These are phyloP conservation scores for Ensete ventricosum DNA, from an alignment of 176 grass and related monocot genomes.

Conservation along the genomic window DNA sequence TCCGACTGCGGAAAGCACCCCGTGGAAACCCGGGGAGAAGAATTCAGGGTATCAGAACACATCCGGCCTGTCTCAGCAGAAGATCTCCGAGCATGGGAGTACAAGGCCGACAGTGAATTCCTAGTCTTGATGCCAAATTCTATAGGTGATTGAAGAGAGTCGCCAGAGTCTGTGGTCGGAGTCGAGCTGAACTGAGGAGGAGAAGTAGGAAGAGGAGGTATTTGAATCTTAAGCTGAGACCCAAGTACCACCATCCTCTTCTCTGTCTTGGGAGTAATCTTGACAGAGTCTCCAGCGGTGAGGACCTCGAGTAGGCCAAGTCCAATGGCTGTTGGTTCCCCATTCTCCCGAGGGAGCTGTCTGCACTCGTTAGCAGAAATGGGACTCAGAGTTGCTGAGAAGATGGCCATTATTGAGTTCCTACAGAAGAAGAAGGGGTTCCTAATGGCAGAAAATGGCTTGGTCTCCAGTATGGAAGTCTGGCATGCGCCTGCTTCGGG, in stretches of 20 bases:
- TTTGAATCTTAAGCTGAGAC: conserved; percentile 33
- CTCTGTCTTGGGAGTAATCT: not conserved
- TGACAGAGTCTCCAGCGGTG: conserved; percentile 19
- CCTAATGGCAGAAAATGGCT: conserved; percentile 15
- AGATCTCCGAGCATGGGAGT: conserved; percentile 1
- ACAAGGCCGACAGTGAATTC: conserved; percentile 12
- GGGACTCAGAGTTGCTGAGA: not conserved
- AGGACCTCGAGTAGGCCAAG: conserved; percentile 49
- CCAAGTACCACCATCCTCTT: conserved; percentile 27
- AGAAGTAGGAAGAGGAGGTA: conserved; percentile 11
- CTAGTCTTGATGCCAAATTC: conserved; percentile 40
- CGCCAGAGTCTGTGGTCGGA: not conserved
- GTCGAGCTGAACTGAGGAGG: not conserved
- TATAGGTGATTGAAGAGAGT: conserved; percentile 13
- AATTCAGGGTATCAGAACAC: not conserved
- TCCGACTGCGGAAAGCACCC: conserved; percentile 25
- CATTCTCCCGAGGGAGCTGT: not conserved
- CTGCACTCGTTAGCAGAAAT: not conserved
- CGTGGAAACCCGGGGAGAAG: not conserved
- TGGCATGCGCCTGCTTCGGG: conserved; percentile 25
- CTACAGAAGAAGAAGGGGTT: conserved; percentile 21
- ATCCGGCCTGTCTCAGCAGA: not conserved
- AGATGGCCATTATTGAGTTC: not conserved
- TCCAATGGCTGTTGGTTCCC: conserved; percentile 15
- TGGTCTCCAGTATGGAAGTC: conserved; percentile 42